phyloP scores from a whole-genome alignment of 306 rosid genomes.

The Gastrolobium villosum region DNA sequence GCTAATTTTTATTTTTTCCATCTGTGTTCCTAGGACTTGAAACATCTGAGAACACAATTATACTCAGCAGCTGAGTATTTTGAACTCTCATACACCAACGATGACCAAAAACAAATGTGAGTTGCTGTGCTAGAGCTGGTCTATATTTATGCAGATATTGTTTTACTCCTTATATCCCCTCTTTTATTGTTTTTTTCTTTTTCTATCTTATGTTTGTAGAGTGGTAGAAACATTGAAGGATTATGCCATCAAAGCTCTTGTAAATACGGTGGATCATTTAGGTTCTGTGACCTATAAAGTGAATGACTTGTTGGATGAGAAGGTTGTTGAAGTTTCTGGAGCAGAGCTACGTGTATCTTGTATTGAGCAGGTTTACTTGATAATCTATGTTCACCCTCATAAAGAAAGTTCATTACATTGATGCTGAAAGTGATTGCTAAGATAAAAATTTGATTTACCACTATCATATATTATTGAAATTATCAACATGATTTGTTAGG shows the following conservation, averaged over 20 bases:
- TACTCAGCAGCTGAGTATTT: slow-evolving; percentile 98
- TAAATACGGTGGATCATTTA: slow-evolving; percentile 97
- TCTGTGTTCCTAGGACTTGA: slow-evolving; percentile 78
- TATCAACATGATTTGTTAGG: slow-evolving; percentile 2
- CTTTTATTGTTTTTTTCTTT: slow-evolving; percentile 40
- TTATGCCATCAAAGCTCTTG: slow-evolving; percentile 95
- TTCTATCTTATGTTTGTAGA: slow-evolving; percentile 52
- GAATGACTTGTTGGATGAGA: slow-evolving; percentile 91
- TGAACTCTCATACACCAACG: slow-evolving; percentile 93
- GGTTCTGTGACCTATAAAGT: slow-evolving; percentile 97
- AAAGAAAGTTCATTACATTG: slow-evolving; percentile 5
- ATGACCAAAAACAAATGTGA: slow-evolving; percentile 94
- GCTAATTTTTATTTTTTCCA: slow-evolving; percentile 36
- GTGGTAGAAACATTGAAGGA: slow-evolving; percentile 98
- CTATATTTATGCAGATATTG: slow-evolving; percentile 13
- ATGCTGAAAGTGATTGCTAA: slow-evolving; percentile 12
- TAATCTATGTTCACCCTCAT: slow-evolving; percentile 29
- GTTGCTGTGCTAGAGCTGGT: slow-evolving; percentile 49
- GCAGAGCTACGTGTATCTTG: slow-evolving; percentile 88
- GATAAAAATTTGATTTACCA: slow-evolving; percentile 27
- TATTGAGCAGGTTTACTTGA: slow-evolving; percentile 83
- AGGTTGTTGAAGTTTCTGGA: slow-evolving; percentile 91
- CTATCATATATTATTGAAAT: slow-evolving; percentile 24
- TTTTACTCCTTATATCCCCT: background rate
- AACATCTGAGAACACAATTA: slow-evolving; percentile 89